Conservation (phyloP, 352 stramenopile species). For the Globisporangium iwayamae region DNA sequence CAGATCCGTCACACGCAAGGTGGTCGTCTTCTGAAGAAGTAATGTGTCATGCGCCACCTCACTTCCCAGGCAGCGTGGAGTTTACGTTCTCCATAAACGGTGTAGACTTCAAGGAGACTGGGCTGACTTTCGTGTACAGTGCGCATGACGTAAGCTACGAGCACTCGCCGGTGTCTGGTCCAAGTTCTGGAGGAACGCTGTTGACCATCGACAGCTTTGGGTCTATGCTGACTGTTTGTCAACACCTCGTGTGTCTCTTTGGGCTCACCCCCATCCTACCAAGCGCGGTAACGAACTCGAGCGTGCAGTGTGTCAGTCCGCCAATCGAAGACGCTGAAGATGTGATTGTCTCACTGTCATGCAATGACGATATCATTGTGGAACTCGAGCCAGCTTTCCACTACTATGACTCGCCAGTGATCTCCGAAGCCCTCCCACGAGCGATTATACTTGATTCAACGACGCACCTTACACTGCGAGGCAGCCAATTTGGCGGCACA, state of each 20-base stretch:
- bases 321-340: slow-evolving; percentile 8
- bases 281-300: slow-evolving; percentile 1
- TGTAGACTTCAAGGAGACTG: slow-evolving; percentile 36
- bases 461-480: slow-evolving; percentile 22
- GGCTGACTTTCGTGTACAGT: slow-evolving; percentile 29
- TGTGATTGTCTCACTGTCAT: slow-evolving; percentile 27
- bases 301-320: slow-evolving; percentile 28
- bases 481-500: slow-evolving; percentile 20
- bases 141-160: slow-evolving; percentile 1
- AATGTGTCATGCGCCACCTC: slow-evolving; percentile 26
- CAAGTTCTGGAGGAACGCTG: slow-evolving; percentile 26
- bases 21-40: slow-evolving; percentile 27
- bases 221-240: slow-evolving; percentile 16
- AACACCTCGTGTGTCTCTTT: slow-evolving; percentile 27
- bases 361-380: slow-evolving; percentile 22
- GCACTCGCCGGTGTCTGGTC: slow-evolving; percentile 24
- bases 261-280: slow-evolving; percentile 16
- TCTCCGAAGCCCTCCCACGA: slow-evolving; percentile 19
- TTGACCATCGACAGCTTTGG: slow-evolving; percentile 23
- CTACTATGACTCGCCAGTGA: slow-evolving; percentile 25
- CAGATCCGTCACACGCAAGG: slow-evolving; percentile 13
- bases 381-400: slow-evolving; percentile 26
- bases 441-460: slow-evolving; percentile 19
- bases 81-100: slow-evolving; percentile 53
- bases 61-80: slow-evolving; percentile 19